Evolutionary conservation across 1,284 basidiomycete genomes (phyloP), one percentile per base, ranked within the genome.

Genomic region (Ceratobasidium sp.): DNA sequence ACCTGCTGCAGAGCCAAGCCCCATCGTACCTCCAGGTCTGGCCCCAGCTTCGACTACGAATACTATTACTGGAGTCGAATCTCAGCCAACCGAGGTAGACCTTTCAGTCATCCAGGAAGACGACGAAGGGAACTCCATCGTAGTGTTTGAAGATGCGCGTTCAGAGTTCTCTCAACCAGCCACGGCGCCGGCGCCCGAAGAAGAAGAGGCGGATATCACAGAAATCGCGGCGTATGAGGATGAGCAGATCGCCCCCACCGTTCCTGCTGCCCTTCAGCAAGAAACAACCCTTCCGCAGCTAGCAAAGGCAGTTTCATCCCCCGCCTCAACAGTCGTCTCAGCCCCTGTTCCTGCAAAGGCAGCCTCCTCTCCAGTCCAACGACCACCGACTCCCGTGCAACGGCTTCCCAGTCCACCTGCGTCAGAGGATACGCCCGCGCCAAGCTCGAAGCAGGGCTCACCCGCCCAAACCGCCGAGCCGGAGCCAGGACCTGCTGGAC

Each of bases 101-200:
- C 58, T 71, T 0, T 71, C 69, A 16, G 28, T 71, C 14, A 71
- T 71, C 21, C 69, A 71, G 16, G 69, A 71, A 38, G 69, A 71
- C 23, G 69, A 71, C 38, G 69, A 71, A 40, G 69, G 69, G 18
- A 33, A 60, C 8, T 70, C 67, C 16, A 59, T 70, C 48, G 48
- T 21, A 11, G 38, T 36, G 8, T 71, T 61, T 53, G 69, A 71
- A 40, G 69, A 71, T 53, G 69, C 69, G 1, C 44, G 69, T 14
- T 44, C 46, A n/a, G 69, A 71, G 11, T 71, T 71, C 18, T 46
- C 67, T 40, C 51, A 44, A 30, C 62, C 62, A n/a, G 28, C 67
- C 11, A 23, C 46, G 11, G n/a, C 46, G 30, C 36, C n/a, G n/a
- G 23, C 18, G 30, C 11, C 48, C 28, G 62, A 33, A 7, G 48